Evolutionary conservation across 2,329 filamentous ascomycete species (phyloP), one percentile per base, ranked within the genome.

Genomic region (Dactylellina leptospora): DNA sequence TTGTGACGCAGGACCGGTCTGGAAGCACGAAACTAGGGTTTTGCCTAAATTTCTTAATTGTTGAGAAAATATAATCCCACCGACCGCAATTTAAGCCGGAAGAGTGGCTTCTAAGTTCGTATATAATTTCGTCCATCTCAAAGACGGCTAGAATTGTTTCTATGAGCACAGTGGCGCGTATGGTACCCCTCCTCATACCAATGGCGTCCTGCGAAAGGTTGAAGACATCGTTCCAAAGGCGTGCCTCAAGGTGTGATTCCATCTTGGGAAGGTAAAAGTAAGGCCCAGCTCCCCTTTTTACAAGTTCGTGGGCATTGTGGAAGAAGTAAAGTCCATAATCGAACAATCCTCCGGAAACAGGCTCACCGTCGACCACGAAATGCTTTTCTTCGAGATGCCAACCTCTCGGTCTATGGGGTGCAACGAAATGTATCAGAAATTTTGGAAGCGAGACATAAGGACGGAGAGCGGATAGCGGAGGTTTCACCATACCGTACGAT

Each of bases 121-220:
- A 99, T 82, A 99, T 97, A 82, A 99, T 97, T 87, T 99, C 95
- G 78, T 99, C 95, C 95, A 99, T 99, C 85, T 99, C 95, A 78
- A 99, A 99, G 13, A 93, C 95, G 42, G 95, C 95, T 44, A 93
- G 86, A 80, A 99, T 97, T 63, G 95, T 97, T 86, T 99, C 95
- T 78, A 99, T 97, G 77, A 99, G 84, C 38, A 97, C 93, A 2
- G 95, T 99, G 74, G 87, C 95, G 77, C 95, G 90, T 81, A 97
- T 96, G 60, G 92, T 97, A 61, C 95, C 95, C 71, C 95, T 87
- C 61, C 86, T 86, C 83, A 99, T 90, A 76, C 91, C 90, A 79
- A 97, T 87, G 82, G 90, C 92, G 83, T 99, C 95, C 82, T 99
- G 95, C 10, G 88, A 89, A 27, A 97, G 84, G 84, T 97, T 97